Evolutionary conservation across 176 grass and related monocot species (phyloP), one percentile per base, ranked within the genome.

Genomic region (Pontederia paniculata): DNA sequence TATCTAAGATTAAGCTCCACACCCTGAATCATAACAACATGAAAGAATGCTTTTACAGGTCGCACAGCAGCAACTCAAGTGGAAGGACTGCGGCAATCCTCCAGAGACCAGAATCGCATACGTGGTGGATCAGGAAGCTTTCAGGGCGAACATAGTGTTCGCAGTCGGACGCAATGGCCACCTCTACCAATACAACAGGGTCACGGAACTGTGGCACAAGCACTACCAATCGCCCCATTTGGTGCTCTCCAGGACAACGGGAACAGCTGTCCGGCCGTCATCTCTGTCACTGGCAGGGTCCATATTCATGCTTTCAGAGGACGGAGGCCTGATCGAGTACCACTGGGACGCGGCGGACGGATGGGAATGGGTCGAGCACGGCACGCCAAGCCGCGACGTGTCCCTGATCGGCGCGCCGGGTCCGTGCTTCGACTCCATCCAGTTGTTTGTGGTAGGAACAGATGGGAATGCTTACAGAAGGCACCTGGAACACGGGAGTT

Each of bases 321-420:
- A 81, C 13, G 93, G 93, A 55, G 77, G 79, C 1, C 77, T 97
- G 10, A 74, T 97, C 0, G 93, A 97, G 93, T 97, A 97, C 64
- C 71, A 83, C 54, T 97, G 84, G 83, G 74, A 67, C 64, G 60
- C 71, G 15, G 72, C 72, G 47, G 93, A 80, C 9, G 83, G 80
- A 52, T 97, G 93, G 93, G 86, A 88, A 52, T 97, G 93, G 93
- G 80, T 97, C 41, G 86, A 97, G 80, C 93, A 97, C 16, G 93
- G 93, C 19, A 87, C 69, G n/a, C 93, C 93, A 3, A 73, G 77
- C 28, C 63, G 76, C 42, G 93, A 71, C 25, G 86, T 81, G 20
- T 62, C 70, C 50, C 66, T 97, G n/a, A 69, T 80, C 13, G 82
- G 86, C 61, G 77, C 86, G 45, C 82, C 80, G 2, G 93, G 93